A percentile compares a stretch with the other conserved stretches of the same genome.
phyloP scores from a whole-genome alignment of 2,329 filamentous ascomycete species.

The Neofusicoccum parvum region DNA sequence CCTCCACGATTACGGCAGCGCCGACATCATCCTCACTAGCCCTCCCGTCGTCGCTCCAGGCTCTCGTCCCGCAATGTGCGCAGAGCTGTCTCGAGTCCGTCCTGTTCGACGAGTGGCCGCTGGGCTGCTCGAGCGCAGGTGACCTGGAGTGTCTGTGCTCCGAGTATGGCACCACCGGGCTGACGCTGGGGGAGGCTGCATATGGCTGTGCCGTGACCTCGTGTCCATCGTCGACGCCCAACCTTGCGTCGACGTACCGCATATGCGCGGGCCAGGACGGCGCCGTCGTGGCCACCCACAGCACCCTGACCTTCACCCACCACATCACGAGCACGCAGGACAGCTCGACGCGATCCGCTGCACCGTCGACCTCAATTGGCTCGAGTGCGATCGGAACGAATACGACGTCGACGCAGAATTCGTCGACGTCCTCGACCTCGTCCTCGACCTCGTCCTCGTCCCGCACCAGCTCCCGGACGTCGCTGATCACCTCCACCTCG shows the following conservation, averaged over 20 bases:
- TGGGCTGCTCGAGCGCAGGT: slow-evolving; percentile 36
- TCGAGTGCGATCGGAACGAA: neutral
- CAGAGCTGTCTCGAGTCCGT: slow-evolving; percentile 49
- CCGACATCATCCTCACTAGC: slow-evolving; percentile 41
- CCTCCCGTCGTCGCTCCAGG: slow-evolving; percentile 50
- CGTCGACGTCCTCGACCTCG: neutral
- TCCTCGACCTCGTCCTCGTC: neutral
- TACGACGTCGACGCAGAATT: neutral
- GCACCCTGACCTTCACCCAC: slow-evolving; percentile 33
- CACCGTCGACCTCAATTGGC: neutral
- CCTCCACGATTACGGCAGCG: slow-evolving; percentile 1
- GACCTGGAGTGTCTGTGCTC: slow-evolving; percentile 41
- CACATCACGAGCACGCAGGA: slow-evolving; percentile 13
- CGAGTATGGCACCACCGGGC: slow-evolving; percentile 39
- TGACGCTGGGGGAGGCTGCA: slow-evolving; percentile 41
- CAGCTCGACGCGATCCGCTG: neutral
- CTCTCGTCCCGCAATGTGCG: slow-evolving; percentile 50
- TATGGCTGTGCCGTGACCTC: slow-evolving; percentile 40
- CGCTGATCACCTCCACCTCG: neutral
- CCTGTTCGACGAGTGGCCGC: slow-evolving; percentile 37
- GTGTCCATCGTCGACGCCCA: slow-evolving; percentile 1
- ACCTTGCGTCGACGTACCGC: slow-evolving; percentile 34
- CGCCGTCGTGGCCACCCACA: slow-evolving; percentile 40
- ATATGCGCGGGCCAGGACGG: slow-evolving; percentile 38
- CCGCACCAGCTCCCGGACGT: slow-evolving; percentile 7